Evolutionary conservation across 768 basidiomycete genomes (phyloP).

Genomic region (Termitomyces sp.): DNA sequence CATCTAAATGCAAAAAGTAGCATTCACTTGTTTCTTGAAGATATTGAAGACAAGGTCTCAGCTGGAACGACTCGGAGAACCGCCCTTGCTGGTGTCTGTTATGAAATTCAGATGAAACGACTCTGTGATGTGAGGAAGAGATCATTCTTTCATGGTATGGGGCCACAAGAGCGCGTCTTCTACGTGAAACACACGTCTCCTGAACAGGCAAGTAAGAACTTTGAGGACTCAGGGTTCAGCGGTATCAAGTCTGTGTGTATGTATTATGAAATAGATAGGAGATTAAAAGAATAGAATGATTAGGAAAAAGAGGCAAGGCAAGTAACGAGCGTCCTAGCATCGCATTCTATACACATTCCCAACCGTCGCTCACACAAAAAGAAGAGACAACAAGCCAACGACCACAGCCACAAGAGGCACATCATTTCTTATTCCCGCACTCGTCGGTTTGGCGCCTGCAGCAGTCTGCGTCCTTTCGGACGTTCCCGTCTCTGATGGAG

Average conservation of each 20-base stretch:
- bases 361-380: neutral
- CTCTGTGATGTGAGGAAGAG: neutral
- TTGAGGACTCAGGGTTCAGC: neutral
- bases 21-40: neutral
- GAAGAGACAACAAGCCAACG: neutral
- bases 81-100: too few species aligned
- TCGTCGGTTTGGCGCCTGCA: neutral
- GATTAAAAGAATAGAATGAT: neutral
- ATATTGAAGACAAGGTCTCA: neutral
- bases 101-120: neutral
- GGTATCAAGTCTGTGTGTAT: neutral
- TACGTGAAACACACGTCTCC: neutral
- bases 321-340: neutral
- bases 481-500: neutral
- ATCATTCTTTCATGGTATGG: neutral
- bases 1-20: neutral
- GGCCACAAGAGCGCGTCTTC: neutral
- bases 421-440: neutral
- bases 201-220: neutral
- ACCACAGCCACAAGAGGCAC: neutral
- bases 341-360: neutral
- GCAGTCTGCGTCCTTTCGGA: neutral
- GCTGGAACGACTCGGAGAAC: neutral
- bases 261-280: neutral
- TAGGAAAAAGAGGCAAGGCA: neutral